Conservation (phyloP, 2,329 filamentous ascomycete species). For the Scorias spongiosa region DNA sequence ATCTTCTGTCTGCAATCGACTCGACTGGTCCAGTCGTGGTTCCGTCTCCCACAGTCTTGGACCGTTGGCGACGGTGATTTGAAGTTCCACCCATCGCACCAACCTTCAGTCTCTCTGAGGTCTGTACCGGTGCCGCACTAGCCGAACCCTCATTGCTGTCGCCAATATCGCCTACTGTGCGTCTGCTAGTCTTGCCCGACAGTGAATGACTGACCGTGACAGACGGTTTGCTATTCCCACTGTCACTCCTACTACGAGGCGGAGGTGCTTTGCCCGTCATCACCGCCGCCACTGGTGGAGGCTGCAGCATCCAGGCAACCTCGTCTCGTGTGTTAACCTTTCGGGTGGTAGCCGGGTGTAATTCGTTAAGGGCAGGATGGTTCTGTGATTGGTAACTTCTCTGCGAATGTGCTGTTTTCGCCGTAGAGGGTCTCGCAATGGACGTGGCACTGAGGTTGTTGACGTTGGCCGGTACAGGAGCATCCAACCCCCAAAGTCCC, state of each 20-base stretch:
- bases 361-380: slow-evolving; percentile 50
- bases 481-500: slow-evolving; percentile 46
- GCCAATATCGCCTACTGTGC: slow-evolving; percentile 20
- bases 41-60: slow-evolving; percentile 6
- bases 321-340: slow-evolving; percentile 34
- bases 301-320: slow-evolving; percentile 82
- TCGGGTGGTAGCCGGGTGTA: slow-evolving; percentile 40
- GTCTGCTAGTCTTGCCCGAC: slow-evolving; percentile 24
- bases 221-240: slow-evolving; percentile 25
- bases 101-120: slow-evolving; percentile 14
- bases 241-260: slow-evolving; percentile 39
- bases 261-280: slow-evolving; percentile 78
- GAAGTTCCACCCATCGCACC: slow-evolving; percentile 11
- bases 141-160: slow-evolving; percentile 12
- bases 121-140: slow-evolving; percentile 16
- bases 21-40: background rate
- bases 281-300: slow-evolving; percentile 72
- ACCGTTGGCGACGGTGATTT: slow-evolving; percentile 3
- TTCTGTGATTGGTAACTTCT: slow-evolving; percentile 18
- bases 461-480: background rate
- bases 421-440: slow-evolving; percentile 20
- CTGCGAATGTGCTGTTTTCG: slow-evolving; percentile 7
- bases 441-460: background rate
- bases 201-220: slow-evolving; percentile 5
- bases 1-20: slow-evolving; percentile 4